Evolutionary conservation across 768 basidiomycete genomes (phyloP).

Genomic region (Hygrocybe punicea): DNA sequence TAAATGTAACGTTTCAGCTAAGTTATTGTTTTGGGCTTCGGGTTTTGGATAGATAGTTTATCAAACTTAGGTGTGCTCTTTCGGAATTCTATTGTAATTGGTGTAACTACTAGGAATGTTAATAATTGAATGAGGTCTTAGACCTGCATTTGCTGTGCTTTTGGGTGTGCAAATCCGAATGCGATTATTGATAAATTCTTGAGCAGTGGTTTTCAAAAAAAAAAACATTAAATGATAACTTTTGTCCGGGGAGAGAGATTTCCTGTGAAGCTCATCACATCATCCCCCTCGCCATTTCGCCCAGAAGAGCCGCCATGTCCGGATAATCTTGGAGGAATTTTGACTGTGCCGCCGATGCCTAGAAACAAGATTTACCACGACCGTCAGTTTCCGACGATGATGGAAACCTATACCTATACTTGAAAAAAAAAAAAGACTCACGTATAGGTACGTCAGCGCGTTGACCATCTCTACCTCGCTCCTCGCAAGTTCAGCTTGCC

Average conservation of each 20-base stretch:
- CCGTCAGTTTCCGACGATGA: background rate
- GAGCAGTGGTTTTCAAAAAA: background rate
- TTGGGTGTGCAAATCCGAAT: too few species aligned
- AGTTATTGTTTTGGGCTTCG: background rate
- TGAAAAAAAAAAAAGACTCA: constrained; percentile 34
- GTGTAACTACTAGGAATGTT: too few species aligned
- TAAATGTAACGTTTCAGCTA: background rate
- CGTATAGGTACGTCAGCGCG: constrained; percentile 75
- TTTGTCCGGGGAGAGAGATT: background rate
- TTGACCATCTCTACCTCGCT: constrained; percentile 85
- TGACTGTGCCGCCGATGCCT: constrained; percentile 81
- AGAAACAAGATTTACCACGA: constrained; percentile 12
- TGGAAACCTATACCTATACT: background rate
- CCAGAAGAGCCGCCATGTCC: constrained; percentile 70
- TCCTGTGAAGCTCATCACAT: constrained; percentile 3
- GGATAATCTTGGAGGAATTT: constrained; percentile 84
- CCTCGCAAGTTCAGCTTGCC: constrained; percentile 80
- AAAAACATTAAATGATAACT: background rate
- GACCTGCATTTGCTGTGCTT: too few species aligned
- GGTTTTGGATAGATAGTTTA: background rate
- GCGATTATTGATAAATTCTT: background rate
- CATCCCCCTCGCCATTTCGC: constrained; percentile 37
- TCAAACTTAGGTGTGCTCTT: too few species aligned
- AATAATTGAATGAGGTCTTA: too few species aligned
- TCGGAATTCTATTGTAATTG: too few species aligned